Conservation (phyloP, 2,329 filamentous ascomycete genomes). For the Pseudopithomyces maydicus region DNA sequence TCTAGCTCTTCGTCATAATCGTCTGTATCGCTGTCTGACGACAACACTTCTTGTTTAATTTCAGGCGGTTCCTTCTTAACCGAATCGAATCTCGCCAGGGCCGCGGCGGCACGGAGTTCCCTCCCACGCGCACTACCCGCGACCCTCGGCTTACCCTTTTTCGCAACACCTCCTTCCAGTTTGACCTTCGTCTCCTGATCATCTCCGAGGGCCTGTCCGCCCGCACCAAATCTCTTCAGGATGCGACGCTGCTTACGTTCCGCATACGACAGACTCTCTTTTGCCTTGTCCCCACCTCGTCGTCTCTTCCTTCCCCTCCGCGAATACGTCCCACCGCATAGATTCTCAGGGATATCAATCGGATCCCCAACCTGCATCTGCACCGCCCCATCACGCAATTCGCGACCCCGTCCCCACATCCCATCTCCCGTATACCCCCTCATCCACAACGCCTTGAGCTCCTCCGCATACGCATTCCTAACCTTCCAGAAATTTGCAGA, state of each 20-base stretch:
- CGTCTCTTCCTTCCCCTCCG: conserved; percentile 60
- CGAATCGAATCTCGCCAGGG: conserved; percentile 71
- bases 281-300: conserved; percentile 43
- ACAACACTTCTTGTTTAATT: conserved; percentile 35
- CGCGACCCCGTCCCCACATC: conserved; percentile 76
- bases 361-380: conserved; percentile 29
- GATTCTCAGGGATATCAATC: conserved; percentile 57
- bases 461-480: conserved; percentile 71
- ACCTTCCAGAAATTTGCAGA: conserved; percentile 80
- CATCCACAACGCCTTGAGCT: conserved; percentile 73
- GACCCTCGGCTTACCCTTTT: conserved; percentile 71
- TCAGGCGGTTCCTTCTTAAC: conserved; percentile 50
- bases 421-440: conserved; percentile 79
- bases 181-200: conserved; percentile 69
- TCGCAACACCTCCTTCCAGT: conserved; percentile 68
- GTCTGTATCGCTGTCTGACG: conserved; percentile 42
- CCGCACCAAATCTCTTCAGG: conserved; percentile 75
- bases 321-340: conserved; percentile 81
- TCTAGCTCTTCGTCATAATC: conserved; percentile 42
- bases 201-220: conserved; percentile 71
- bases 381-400: conserved; percentile 56
- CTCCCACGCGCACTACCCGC: conserved; percentile 75
- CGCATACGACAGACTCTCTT: conserved; percentile 65
- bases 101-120: conserved; percentile 77
- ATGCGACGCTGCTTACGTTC: conserved; percentile 76